Evolutionary conservation across 2,329 filamentous ascomycete genomes (phyloP).

Genomic region (Fusarium sp.): DNA sequence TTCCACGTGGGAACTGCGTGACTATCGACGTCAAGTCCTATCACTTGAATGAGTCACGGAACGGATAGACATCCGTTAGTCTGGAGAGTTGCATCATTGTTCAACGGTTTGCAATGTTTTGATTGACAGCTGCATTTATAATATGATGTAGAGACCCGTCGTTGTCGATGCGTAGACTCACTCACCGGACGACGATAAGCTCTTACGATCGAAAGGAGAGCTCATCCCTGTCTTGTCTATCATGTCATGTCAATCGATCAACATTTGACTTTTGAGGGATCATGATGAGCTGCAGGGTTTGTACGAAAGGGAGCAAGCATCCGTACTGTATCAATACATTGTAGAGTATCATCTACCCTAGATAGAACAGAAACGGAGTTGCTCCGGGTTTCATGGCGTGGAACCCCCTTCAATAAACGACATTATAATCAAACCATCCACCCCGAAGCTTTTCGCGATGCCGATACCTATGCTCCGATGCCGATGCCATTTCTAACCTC

Average conservation of each 20-base stretch:
- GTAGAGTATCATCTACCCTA: neutral
- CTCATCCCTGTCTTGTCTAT: neutral
- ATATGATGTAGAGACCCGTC: neutral
- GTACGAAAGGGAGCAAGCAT: neutral
- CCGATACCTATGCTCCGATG: conserved; percentile 22
- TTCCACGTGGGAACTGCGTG: conserved; percentile 34
- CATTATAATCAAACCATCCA: neutral
- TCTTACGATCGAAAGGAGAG: conserved; percentile 14
- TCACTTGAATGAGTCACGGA: neutral
- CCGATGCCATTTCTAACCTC: conserved; percentile 7
- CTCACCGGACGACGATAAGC: conserved; percentile 14
- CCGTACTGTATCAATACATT: neutral
- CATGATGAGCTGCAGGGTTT: conserved; percentile 19
- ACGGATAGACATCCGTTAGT: neutral
- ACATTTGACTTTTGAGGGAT: neutral
- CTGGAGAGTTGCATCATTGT: neutral
- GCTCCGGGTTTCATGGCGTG: conserved; percentile 11
- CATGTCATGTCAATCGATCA: neutral
- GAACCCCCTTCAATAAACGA: neutral
- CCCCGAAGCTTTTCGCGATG: conserved; percentile 8
- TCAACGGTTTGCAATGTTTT: neutral
- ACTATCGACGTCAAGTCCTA: conserved; percentile 34
- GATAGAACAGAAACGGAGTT: conserved; percentile 13
- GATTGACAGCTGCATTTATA: neutral
- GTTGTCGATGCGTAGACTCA: neutral